Evolutionary conservation across 2,329 filamentous ascomycete genomes (phyloP).

Genomic region (Penicillium expansum): DNA sequence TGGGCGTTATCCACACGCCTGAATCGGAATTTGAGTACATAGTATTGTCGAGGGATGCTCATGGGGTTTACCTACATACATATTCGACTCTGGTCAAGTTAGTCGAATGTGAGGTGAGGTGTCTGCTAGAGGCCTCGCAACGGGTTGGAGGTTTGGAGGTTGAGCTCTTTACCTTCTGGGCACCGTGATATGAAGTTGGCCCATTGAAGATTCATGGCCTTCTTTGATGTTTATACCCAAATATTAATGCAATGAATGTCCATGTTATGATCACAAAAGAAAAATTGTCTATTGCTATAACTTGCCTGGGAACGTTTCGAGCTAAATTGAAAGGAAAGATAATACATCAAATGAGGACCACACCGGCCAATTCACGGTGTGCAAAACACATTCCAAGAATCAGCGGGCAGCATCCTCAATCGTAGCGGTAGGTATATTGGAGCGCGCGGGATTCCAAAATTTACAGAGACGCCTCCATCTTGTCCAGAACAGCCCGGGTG

Average conservation of each 20-base stretch:
- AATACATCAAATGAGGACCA: slow-evolving; percentile 29
- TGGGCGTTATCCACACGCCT: not conserved
- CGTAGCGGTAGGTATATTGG: slow-evolving; percentile 23
- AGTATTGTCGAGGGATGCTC: not conserved
- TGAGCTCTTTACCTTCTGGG: not conserved
- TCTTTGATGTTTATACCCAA: slow-evolving; percentile 15
- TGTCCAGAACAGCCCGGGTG: slow-evolving; percentile 87
- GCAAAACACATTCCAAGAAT: slow-evolving; percentile 12
- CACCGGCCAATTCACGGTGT: slow-evolving; percentile 12
- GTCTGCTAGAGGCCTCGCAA: not conserved
- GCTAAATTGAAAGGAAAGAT: slow-evolving; percentile 30
- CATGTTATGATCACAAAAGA: slow-evolving; percentile 15
- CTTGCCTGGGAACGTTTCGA: slow-evolving; percentile 25
- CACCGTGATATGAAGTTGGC: not conserved
- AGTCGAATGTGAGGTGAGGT: not conserved
- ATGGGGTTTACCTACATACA: not conserved
- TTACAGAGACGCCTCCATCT: slow-evolving; percentile 78
- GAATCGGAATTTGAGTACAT: not conserved
- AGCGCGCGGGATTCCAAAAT: slow-evolving; percentile 20
- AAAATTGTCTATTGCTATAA: slow-evolving; percentile 29
- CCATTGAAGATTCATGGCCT: slow-evolving; percentile 1
- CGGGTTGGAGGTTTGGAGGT: not conserved
- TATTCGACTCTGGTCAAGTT: not conserved
- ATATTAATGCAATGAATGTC: slow-evolving; percentile 7
- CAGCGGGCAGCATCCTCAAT: slow-evolving; percentile 25